Evolutionary conservation across 75 land plant genomes (phyloP).

Genomic region (Picea sitchensis): DNA sequence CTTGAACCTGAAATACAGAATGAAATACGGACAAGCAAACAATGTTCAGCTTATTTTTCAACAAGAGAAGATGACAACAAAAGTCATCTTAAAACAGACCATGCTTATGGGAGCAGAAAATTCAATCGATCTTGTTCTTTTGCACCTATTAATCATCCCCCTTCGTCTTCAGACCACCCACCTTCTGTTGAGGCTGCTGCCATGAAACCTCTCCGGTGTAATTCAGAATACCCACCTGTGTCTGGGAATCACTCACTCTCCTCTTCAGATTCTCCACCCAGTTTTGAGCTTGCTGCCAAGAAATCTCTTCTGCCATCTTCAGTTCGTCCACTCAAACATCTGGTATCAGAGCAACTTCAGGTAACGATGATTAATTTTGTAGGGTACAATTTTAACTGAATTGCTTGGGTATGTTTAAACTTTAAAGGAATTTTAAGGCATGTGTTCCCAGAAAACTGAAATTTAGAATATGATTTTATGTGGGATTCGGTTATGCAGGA

Average conservation of each 20-base stretch:
- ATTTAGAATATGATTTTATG: neutral
- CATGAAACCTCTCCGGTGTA: too few species aligned
- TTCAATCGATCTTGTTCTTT: neutral
- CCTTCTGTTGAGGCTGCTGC: neutral
- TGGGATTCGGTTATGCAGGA: neutral
- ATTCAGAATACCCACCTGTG: too few species aligned
- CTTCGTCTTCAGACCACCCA: neutral
- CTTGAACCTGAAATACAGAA: neutral
- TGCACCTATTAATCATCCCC: neutral
- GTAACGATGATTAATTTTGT: constrained; percentile 1
- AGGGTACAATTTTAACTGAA: too few species aligned
- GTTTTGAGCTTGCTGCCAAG: neutral
- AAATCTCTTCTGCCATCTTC: neutral
- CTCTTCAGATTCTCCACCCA: too few species aligned
- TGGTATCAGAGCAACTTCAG: neutral
- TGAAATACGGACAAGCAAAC: neutral
- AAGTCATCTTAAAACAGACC: neutral
- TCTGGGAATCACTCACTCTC: neutral
- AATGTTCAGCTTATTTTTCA: constrained; percentile 2
- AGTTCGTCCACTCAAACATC: neutral
- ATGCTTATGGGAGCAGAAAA: constrained; percentile 2
- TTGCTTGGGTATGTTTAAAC: neutral
- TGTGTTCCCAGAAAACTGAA: neutral
- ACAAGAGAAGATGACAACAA: neutral
- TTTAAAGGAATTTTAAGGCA: neutral